Percentiles rank a stretch among this genome's conserved stretches.
phyloP scores from a whole-genome alignment of 163 green algal genomes.

The Chloroidium sp. region DNA sequence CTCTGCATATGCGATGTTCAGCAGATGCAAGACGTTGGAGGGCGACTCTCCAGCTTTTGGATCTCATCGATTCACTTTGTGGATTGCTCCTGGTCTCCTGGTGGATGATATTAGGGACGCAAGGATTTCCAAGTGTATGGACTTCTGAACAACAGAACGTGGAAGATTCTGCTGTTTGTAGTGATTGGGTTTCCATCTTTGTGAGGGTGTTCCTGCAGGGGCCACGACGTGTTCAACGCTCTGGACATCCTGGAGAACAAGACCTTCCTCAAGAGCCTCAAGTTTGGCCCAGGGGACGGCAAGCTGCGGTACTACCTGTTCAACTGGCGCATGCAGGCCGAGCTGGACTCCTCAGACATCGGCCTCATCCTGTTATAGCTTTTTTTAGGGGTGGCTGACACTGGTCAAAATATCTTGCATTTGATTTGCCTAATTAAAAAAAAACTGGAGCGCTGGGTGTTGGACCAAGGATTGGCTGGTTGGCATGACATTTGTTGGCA shows the following conservation, averaged over 20 bases:
- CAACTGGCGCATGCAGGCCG: conserved; percentile 78
- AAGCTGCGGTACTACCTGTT: conserved; percentile 98
- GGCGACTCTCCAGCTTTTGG: too few relatives aligned
- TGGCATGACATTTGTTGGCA: too few relatives aligned
- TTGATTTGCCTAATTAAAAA: too few relatives aligned
- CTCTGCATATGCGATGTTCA: too few relatives aligned
- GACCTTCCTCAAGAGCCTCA: conserved; percentile 71
- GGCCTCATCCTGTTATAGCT: conserved; percentile 19
- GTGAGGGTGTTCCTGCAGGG: conserved; percentile 18
- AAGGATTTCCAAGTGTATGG: too few relatives aligned
- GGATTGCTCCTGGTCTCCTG: too few relatives aligned
- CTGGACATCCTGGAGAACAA: conserved; percentile 89
- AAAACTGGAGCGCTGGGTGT: too few relatives aligned
- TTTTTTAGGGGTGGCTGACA: not conserved
- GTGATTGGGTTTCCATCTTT: not conserved
- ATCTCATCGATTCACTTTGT: too few relatives aligned
- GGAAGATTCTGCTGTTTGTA: not conserved
- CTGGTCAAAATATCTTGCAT: not conserved
- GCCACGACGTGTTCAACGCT: conserved; percentile 98
- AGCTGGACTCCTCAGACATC: conserved; percentile 10
- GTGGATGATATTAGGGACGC: too few relatives aligned
- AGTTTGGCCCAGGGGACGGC: conserved; percentile 97
- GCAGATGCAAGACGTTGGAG: too few relatives aligned
- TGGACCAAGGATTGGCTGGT: too few relatives aligned
- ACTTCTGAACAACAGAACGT: too few relatives aligned